These are phyloP conservation scores for Penicillium mononematosum DNA, from an alignment of 495 filamentous ascomycete genomes.

Conservation along the genomic window DNA sequence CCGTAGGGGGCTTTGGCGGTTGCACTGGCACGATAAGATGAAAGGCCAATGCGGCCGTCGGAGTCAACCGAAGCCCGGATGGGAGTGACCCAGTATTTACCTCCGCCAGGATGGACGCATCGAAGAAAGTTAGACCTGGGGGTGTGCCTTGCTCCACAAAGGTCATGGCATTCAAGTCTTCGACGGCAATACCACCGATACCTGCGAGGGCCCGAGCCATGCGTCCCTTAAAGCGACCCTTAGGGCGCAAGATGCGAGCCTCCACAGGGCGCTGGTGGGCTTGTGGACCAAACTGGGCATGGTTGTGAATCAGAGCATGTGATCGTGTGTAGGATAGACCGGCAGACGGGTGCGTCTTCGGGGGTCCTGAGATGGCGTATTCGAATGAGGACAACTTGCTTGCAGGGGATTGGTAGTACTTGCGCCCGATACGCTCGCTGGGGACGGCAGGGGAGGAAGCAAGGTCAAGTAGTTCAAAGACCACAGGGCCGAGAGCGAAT, in stretches of 20 bases:
- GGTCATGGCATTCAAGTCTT: conserved; percentile 43
- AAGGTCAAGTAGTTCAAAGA: conserved; percentile 51
- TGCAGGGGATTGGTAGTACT: conserved; percentile 39
- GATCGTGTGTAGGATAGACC: conserved; percentile 84
- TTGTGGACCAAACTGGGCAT: conserved; percentile 80
- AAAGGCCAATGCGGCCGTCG: conserved; percentile 56
- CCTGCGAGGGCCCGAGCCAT: conserved; percentile 43
- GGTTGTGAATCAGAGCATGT: conserved; percentile 66
- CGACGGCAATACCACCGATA: conserved; percentile 51
- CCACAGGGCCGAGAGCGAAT: conserved; percentile 41
- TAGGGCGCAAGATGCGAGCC: conserved; percentile 62
- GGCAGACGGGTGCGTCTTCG: conserved; percentile 85
- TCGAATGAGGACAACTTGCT: conserved; percentile 40
- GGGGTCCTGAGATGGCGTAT: conserved; percentile 63
- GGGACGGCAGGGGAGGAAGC: conserved; percentile 43
- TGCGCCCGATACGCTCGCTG: conserved; percentile 33
- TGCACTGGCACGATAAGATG: conserved; percentile 43
- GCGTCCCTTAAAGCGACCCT: conserved; percentile 39
- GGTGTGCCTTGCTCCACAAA: conserved; percentile 35
- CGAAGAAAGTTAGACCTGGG: conserved; percentile 48
- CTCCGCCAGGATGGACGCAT: conserved; percentile 63
- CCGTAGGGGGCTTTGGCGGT: conserved; percentile 52
- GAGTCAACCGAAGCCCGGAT: conserved; percentile 56
- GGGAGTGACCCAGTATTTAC: conserved; percentile 63
- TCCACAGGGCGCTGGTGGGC: conserved; percentile 57